A percentile compares a stretch with the other conserved stretches of the same genome.
Conservation (phyloP, 1,284 basidiomycete genomes). For the Apiotrichum mycotoxinovorans region DNA sequence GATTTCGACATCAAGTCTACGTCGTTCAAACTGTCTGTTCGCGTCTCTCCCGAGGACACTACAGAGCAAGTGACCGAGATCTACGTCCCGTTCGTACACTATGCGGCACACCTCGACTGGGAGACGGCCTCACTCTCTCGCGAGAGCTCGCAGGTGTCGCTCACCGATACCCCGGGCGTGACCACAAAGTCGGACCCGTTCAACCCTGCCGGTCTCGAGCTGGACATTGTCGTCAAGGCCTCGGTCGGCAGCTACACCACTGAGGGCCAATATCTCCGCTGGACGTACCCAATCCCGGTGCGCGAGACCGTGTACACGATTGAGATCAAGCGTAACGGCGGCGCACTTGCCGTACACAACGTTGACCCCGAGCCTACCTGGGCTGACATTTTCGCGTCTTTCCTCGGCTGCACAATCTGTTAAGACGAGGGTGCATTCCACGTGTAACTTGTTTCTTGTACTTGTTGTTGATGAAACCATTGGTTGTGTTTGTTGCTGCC, state of each 20-base stretch:
- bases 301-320: constrained; percentile 60
- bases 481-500: too few species aligned
- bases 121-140: constrained; percentile 3
- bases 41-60: constrained; percentile 56
- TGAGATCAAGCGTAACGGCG: constrained; percentile 62
- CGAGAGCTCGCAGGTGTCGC: constrained; percentile 11
- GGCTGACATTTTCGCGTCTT: constrained; percentile 5
- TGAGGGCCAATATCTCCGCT: constrained; percentile 66
- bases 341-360: constrained; percentile 44
- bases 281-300: constrained; percentile 75
- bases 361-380: background rate
- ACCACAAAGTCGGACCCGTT: background rate
- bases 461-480: background rate
- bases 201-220: constrained; percentile 19
- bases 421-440: background rate
- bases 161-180: constrained; percentile 11
- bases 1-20: constrained; percentile 73
- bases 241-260: constrained; percentile 67
- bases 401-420: background rate
- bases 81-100: constrained; percentile 84
- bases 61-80: constrained; percentile 66
- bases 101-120: constrained; percentile 56
- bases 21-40: constrained; percentile 63
- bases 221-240: constrained; percentile 54
- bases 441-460: background rate